Percentiles rank a stretch among this genome's conserved stretches.
phyloP scores from a whole-genome alignment of 768 basidiomycete species.

The Russula compacta region DNA sequence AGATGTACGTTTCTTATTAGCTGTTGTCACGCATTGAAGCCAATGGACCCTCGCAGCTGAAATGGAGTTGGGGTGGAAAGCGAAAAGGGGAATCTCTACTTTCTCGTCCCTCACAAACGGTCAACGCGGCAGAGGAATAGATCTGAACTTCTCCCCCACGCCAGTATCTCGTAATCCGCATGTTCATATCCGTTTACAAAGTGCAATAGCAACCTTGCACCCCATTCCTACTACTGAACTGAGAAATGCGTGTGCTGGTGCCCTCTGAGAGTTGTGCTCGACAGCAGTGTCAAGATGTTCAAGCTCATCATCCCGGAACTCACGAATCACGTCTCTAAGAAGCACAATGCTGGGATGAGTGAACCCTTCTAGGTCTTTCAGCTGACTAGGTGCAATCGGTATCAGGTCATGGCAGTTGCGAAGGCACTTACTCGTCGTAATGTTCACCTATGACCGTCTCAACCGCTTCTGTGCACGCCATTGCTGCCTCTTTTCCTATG shows the following conservation, averaged over 20 bases:
- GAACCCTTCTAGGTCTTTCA: conserved; percentile 59
- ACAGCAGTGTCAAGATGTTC: conserved; percentile 92
- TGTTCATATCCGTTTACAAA: conserved; percentile 68
- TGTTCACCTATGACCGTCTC: conserved; percentile 98
- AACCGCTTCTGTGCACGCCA: conserved; percentile 98
- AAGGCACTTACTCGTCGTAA: conserved; percentile 82
- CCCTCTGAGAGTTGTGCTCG: conserved; percentile 76
- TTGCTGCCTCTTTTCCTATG: conserved; percentile 87
- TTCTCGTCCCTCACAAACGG: conserved; percentile 14
- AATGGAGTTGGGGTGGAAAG: conserved; percentile 48
- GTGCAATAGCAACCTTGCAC: conserved; percentile 82
- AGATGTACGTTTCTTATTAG: conserved; percentile 29
- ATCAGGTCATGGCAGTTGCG: neutral
- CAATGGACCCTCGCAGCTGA: conserved; percentile 30
- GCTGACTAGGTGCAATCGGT: conserved; percentile 47
- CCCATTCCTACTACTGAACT: conserved; percentile 78
- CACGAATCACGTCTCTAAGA: conserved; percentile 60
- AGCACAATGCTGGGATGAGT: conserved; percentile 75
- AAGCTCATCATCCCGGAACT: conserved; percentile 91
- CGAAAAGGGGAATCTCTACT: conserved; percentile 37
- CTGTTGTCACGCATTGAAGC: neutral
- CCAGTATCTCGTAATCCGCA: neutral
- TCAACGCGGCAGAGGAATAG: conserved; percentile 13
- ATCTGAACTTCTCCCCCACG: neutral
- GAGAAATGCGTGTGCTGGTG: conserved; percentile 84